Evolutionary conservation across 495 filamentous ascomycete genomes (phyloP).

Genomic region (Chaetomium cochliodes): DNA sequence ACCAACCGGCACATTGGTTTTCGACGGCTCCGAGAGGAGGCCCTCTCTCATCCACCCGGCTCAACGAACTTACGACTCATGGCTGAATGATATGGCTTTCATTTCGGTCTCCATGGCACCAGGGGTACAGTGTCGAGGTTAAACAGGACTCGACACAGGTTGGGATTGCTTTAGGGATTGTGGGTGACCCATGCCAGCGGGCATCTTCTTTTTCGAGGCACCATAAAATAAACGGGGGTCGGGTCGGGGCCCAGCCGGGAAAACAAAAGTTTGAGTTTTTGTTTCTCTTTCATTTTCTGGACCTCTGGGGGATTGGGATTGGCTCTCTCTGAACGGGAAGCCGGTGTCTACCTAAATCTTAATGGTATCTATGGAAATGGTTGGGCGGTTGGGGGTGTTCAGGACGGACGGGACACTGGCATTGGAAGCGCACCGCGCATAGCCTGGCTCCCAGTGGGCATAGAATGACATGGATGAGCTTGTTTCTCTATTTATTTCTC

Average conservation of each 20-base stretch:
- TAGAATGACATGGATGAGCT: background rate
- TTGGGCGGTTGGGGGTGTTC: background rate
- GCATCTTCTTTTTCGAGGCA: slow-evolving; percentile 13
- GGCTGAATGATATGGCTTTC: slow-evolving; percentile 28
- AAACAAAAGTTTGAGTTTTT: slow-evolving; percentile 24
- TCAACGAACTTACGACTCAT: slow-evolving; percentile 28
- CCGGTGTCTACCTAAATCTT: slow-evolving; percentile 16
- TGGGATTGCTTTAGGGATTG: slow-evolving; percentile 19
- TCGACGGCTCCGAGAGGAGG: background rate
- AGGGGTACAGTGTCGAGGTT: slow-evolving; percentile 25
- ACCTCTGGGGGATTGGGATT: background rate
- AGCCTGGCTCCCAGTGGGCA: background rate
- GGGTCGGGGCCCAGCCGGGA: slow-evolving; percentile 4
- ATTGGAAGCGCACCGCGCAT: background rate
- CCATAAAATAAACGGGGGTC: slow-evolving; percentile 10
- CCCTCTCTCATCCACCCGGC: background rate
- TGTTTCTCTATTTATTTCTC: background rate
- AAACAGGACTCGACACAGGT: slow-evolving; percentile 29
- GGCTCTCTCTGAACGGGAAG: background rate
- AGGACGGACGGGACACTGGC: background rate
- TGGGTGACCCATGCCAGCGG: slow-evolving; percentile 12
- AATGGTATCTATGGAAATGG: slow-evolving; percentile 16
- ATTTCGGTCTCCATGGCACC: slow-evolving; percentile 23
- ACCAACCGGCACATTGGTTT: background rate
- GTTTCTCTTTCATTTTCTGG: slow-evolving; percentile 10